Evolutionary conservation across 768 basidiomycete genomes (phyloP), one percentile per base, ranked within the genome.

Genomic region (Lactarius trivialis): DNA sequence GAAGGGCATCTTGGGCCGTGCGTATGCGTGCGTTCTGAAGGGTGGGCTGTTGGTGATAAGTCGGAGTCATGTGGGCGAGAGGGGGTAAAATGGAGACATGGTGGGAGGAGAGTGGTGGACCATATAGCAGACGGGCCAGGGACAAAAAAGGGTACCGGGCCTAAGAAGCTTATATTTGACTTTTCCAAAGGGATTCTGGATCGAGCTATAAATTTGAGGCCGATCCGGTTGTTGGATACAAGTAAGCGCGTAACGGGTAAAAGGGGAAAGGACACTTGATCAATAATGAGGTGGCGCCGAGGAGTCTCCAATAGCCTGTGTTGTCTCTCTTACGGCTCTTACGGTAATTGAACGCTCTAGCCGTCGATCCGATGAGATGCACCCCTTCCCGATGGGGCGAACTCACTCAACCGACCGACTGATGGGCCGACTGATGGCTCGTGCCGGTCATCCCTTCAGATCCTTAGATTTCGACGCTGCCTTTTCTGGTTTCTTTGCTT

Each of bases 1-100:
- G 88, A 73, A 91, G 90, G 3, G 89, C 89, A 72, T 91, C 90
- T 57, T 80, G 79, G 32, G 83, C 84, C 39, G 86, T 87, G 66
- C 89, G 86, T 68, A 91, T 89, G 70, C 89, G 87, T 60, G 85
- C 75, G 68, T 85, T 83, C 55, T 75, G 80, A 71, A 85, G 86
- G 39, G 89, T 91, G 49, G 89, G 89, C 63, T 80, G 81, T 70
- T 92, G 89, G 81, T 84, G 85, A 71, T 60, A 60, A 43, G 56
- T 61, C 33, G 66, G 61, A 19, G 67, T 60, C 62, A 66, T 64
- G 66, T 34, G 53, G 49, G 61, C 43, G 36, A 56, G 64, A 65
- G 53, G 60, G 60, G 55, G 61, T 59, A n/a, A 56, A 68, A 63
- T 52, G 70, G 45, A 67, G 67, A 63, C 58, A 60, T 55, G 60